These are phyloP conservation scores for Penicillium capsulatum DNA, from an alignment of 2,329 filamentous ascomycete species.

Conservation along the genomic window DNA sequence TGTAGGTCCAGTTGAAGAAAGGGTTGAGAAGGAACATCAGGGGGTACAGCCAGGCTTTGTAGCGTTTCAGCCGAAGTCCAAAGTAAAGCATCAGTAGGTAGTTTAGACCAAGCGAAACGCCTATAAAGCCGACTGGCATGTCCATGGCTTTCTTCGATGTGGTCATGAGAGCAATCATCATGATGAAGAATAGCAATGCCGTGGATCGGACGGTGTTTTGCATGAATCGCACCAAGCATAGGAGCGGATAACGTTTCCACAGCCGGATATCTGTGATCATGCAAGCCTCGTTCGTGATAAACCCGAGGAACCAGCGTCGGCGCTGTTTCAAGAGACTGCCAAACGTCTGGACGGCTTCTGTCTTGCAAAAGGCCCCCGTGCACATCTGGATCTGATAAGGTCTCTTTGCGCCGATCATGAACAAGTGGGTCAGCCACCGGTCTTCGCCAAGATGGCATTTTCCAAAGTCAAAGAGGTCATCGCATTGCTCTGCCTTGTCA, in stretches of 20 bases:
- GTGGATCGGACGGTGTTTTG: constrained; percentile 96
- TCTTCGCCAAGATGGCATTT: constrained; percentile 96
- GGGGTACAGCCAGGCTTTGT: constrained; percentile 92
- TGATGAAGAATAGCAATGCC: constrained; percentile 87
- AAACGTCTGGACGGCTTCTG: constrained; percentile 89
- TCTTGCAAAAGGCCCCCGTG: constrained; percentile 96
- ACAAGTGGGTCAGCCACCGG: constrained; percentile 93
- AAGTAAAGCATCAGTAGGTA: constrained; percentile 97
- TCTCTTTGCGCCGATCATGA: constrained; percentile 95
- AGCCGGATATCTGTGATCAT: constrained; percentile 94
- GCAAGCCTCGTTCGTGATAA: constrained; percentile 96
- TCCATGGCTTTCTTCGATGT: constrained; percentile 74
- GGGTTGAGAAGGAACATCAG: constrained; percentile 94
- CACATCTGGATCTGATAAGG: constrained; percentile 97
- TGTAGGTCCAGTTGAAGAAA: constrained; percentile 98
- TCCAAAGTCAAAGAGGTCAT: constrained; percentile 93
- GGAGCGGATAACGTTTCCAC: constrained; percentile 84
- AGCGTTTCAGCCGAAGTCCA: constrained; percentile 76
- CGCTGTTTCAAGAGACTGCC: constrained; percentile 85
- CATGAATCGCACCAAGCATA: constrained; percentile 84
- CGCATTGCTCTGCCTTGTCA: constrained; percentile 90
- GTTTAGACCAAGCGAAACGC: constrained; percentile 84
- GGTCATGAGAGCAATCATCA: constrained; percentile 79
- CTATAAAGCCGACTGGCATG: constrained; percentile 89
- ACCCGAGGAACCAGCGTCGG: constrained; percentile 92